phyloP scores from a whole-genome alignment of 176 grass and related monocot species.

The Oryza nivara region DNA sequence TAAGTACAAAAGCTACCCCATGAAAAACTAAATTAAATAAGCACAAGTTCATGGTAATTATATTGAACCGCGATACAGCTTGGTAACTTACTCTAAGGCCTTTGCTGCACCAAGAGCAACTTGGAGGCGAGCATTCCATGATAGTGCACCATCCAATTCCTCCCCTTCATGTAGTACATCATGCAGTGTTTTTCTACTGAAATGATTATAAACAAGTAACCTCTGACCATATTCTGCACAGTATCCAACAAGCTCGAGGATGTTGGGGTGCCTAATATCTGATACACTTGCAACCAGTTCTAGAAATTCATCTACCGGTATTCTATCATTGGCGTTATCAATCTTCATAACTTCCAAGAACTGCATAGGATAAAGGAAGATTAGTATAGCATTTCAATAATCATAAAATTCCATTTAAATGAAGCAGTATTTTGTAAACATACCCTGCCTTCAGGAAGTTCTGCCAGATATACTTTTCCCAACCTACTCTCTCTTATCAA shows the following conservation, averaged over 20 bases:
- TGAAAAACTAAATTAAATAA: constrained; percentile 30
- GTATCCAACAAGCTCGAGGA: constrained; percentile 86
- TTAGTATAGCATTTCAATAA: constrained; percentile 23
- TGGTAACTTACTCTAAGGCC: constrained; percentile 90
- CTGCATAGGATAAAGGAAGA: constrained; percentile 55
- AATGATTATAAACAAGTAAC: constrained; percentile 87
- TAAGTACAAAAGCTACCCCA: constrained; percentile 12
- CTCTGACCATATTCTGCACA: constrained; percentile 76
- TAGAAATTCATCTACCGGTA: constrained; percentile 68
- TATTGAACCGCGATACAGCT: constrained; percentile 35
- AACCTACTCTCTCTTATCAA: constrained; percentile 78
- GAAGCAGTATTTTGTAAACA: constrained; percentile 39
- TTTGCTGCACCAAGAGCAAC: constrained; percentile 72
- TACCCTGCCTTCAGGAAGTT: constrained; percentile 69
- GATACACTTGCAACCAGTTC: constrained; percentile 68
- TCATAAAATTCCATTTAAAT: constrained; percentile 34
- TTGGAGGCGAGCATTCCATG: constrained; percentile 71
- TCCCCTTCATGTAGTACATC: constrained; percentile 65
- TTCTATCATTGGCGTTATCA: constrained; percentile 83
- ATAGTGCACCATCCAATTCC: constrained; percentile 47
- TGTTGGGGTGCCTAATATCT: constrained; percentile 69
- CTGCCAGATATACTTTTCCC: constrained; percentile 75
- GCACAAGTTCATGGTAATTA: constrained; percentile 26
- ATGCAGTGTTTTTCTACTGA: constrained; percentile 76
- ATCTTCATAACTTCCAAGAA: constrained; percentile 96